A percentile compares a stretch with the other conserved stretches of the same genome.
Evolutionary conservation across 2,329 filamentous ascomycete genomes (phyloP).

Genomic region (Tolypocladium inflatum): DNA sequence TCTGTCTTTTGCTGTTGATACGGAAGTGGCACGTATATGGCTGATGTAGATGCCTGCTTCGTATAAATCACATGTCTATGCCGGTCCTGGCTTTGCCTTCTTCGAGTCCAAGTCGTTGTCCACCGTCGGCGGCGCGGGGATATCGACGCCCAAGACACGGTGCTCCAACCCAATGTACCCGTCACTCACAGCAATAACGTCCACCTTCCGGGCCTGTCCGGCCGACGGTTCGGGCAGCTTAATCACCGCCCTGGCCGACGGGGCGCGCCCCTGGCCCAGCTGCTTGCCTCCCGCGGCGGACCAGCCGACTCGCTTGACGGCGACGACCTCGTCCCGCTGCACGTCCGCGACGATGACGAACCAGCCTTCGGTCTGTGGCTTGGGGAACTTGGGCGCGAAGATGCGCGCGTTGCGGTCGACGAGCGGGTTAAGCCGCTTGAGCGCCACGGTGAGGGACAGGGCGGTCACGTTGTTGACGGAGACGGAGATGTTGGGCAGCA

Average conservation of each 20-base stretch:
- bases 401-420: constrained; percentile 61
- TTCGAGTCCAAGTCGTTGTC: constrained; percentile 36
- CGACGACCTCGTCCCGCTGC: constrained; percentile 65
- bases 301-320: constrained; percentile 82
- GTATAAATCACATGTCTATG: neutral
- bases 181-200: constrained; percentile 76
- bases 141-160: constrained; percentile 34
- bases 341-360: constrained; percentile 70
- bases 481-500: constrained; percentile 62
- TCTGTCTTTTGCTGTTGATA: neutral
- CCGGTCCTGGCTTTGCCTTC: constrained; percentile 13
- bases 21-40: neutral
- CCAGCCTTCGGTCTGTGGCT: constrained; percentile 89
- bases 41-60: neutral
- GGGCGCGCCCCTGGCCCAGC: constrained; percentile 32
- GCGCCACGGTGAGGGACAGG: constrained; percentile 49
- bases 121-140: constrained; percentile 40
- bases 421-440: constrained; percentile 59
- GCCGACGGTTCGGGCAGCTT: constrained; percentile 44
- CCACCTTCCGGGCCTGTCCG: constrained; percentile 50
- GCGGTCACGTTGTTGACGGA: constrained; percentile 51
- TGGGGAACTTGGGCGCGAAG: constrained; percentile 84
- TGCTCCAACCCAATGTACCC: constrained; percentile 70
- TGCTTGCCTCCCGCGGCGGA: constrained; percentile 15
- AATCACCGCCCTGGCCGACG: constrained; percentile 46